Evolutionary conservation across 164 flowering plant genomes (phyloP).

Genomic region (Piper longum): DNA sequence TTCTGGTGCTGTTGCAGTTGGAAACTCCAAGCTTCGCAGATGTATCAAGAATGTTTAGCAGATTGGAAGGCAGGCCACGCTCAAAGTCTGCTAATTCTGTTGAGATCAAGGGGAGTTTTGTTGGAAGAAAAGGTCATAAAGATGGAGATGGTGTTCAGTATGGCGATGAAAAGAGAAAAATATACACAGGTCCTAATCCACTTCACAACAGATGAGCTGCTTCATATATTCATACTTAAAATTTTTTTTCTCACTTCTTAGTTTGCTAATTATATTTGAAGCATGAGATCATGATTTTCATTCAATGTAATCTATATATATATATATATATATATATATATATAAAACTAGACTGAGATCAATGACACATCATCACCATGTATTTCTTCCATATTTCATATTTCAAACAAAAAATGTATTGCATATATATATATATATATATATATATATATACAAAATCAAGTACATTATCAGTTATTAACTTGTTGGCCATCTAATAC

Average conservation of each 20-base stretch:
- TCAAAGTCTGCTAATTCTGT: slow-evolving; percentile 6
- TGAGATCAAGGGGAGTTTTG: slow-evolving; percentile 10
- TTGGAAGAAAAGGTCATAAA: slow-evolving; percentile 5
- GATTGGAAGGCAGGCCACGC: slow-evolving; percentile 6
- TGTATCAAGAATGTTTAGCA: neutral
- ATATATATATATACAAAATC: too few species aligned
- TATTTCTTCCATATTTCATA: neutral
- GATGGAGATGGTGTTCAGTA: slow-evolving; percentile 1
- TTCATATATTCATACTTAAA: neutral
- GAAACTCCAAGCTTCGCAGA: slow-evolving; percentile 1
- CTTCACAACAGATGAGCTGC: slow-evolving; percentile 12
- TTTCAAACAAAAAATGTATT: neutral
- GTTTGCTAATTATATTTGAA: slow-evolving; percentile 11
- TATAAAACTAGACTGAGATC: neutral
- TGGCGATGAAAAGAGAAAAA: slow-evolving; percentile 9
- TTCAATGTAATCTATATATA: neutral
- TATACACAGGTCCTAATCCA: slow-evolving; percentile 10
- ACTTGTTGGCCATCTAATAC: too few species aligned
- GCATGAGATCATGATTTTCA: slow-evolving; percentile 7
- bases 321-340: slow-evolving; percentile 9
- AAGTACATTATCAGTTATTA: too few species aligned
- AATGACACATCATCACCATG: too few species aligned
- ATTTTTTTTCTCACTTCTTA: neutral
- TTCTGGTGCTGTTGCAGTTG: slow-evolving; percentile 6
- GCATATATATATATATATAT: neutral